Evolutionary conservation across 2,329 filamentous ascomycete genomes (phyloP).

Genomic region (Dactylellina parvicollis): DNA sequence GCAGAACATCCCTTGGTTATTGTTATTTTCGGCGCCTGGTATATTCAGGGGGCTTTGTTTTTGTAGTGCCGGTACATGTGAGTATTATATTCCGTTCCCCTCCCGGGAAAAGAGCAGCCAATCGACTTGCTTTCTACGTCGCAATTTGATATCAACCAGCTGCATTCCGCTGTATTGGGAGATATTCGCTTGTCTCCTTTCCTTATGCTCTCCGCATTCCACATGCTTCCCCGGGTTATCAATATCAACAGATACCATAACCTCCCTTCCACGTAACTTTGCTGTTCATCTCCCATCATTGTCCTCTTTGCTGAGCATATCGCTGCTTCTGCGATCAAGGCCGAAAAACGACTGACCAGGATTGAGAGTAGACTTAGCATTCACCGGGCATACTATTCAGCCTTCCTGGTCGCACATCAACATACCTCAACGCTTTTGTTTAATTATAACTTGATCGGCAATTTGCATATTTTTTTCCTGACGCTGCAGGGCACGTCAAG

Average conservation of each 20-base stretch:
- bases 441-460: background rate
- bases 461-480: background rate
- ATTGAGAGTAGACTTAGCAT: no score
- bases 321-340: no score
- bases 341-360: no score
- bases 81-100: background rate
- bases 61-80: background rate
- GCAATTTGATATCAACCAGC: background rate
- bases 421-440: background rate
- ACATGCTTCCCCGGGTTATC: background rate
- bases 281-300: no score
- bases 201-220: background rate
- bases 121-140: conserved; percentile 3
- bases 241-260: background rate
- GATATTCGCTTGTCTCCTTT: no score
- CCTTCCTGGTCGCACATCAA: no score
- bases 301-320: no score
- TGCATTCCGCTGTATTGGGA: no score
- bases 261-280: no score
- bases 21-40: conserved; percentile 23
- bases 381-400: no score
- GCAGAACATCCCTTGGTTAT: conserved; percentile 18
- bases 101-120: background rate
- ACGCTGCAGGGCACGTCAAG: conserved; percentile 33
- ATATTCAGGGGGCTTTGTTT: conserved; percentile 18